phyloP scores from a whole-genome alignment of 2,329 filamentous ascomycete genomes.

The Trichophyton schoenleinii region DNA sequence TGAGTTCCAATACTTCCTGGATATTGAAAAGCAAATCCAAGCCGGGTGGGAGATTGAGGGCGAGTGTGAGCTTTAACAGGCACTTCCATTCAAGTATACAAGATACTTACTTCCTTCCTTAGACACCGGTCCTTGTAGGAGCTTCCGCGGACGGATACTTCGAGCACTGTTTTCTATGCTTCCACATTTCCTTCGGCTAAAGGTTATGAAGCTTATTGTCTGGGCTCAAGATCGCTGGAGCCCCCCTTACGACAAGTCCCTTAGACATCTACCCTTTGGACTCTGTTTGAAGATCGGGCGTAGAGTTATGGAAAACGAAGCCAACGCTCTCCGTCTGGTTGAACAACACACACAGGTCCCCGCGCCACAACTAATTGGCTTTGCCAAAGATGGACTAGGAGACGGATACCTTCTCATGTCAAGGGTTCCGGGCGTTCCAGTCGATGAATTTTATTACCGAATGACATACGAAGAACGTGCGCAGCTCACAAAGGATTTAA shows the following conservation, averaged over 20 bases:
- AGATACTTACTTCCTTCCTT: neutral
- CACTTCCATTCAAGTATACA: too few species aligned
- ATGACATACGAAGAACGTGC: slow-evolving; percentile 12
- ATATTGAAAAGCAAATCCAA: slow-evolving; percentile 4
- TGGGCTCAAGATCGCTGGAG: slow-evolving; percentile 2
- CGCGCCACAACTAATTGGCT: slow-evolving; percentile 10
- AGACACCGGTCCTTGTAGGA: neutral
- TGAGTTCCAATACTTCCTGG: slow-evolving; percentile 1
- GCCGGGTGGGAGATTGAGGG: slow-evolving; percentile 5
- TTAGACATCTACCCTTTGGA: slow-evolving; percentile 12
- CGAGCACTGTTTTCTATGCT: slow-evolving; percentile 6
- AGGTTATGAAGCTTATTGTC: slow-evolving; percentile 4
- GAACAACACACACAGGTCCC: slow-evolving; percentile 11
- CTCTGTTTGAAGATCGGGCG: slow-evolving; percentile 11
- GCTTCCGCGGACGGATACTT: neutral
- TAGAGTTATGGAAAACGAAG: slow-evolving; percentile 9
- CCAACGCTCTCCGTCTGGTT: slow-evolving; percentile 9
- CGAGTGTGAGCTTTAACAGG: neutral
- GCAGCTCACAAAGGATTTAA: slow-evolving; percentile 11
- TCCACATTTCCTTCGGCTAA: slow-evolving; percentile 5
- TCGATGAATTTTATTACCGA: slow-evolving; percentile 2
- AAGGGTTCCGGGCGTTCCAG: slow-evolving; percentile 7
- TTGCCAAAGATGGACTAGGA: slow-evolving; percentile 3
- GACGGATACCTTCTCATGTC: slow-evolving; percentile 13
- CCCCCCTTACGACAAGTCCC: neutral